Base-by-base conservation (phyloP, 768 basidiomycete species). In the Pleurotus tuoliensis region DNA sequence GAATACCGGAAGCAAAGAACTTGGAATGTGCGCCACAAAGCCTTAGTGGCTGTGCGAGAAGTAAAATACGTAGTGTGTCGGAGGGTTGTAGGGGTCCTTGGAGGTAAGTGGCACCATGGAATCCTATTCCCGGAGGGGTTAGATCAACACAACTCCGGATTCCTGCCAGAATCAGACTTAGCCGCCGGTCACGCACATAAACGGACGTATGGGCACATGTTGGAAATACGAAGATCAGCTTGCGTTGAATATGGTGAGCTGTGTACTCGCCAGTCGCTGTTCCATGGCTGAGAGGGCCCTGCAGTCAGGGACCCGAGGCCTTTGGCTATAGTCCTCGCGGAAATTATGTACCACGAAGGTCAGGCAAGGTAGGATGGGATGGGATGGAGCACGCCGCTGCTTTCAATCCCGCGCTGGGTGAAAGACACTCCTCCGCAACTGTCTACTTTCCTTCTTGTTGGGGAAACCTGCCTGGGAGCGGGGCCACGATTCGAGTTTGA, bases 51-150 rank as follows among this genome's bases (percentile, higher is more conserved):
- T 52, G 38, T 52, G 38, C 38, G 40, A n/a, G 51, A 52, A 40
- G 51, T n/a, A 52, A 30, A 30, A 16, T n/a, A 12, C 25, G 12
- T 12, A 13, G 20, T 44, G 27, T 5, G 11, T 22, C 15, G 15
- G 38, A 52, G 51, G 51, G 51, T 52, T 39, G 51, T 52, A 52
- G 51, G 51, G 51, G 51, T 52, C 51, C 51, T 41, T 52, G 51
- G 51, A 52, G 41, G 51, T 52, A 52, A 52, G 48, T 22, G 27
- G 51, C 51, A 39, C 51, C 51, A 40, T 22, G 38, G 39, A 52
- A 52, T 52, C 51, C 51, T 15, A 52, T 30, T 20, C 51, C 22
- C 11, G 40, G 51, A 52, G 34, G 37, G 37, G 48, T 34, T 50
- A 50, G 48, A 39, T 52, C 24, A 34, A 5, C 9, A 13, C 40